Evolutionary conservation across 2,329 filamentous ascomycete genomes (phyloP), one percentile per base, ranked within the genome.

Genomic region (Coniochaeta sp.): DNA sequence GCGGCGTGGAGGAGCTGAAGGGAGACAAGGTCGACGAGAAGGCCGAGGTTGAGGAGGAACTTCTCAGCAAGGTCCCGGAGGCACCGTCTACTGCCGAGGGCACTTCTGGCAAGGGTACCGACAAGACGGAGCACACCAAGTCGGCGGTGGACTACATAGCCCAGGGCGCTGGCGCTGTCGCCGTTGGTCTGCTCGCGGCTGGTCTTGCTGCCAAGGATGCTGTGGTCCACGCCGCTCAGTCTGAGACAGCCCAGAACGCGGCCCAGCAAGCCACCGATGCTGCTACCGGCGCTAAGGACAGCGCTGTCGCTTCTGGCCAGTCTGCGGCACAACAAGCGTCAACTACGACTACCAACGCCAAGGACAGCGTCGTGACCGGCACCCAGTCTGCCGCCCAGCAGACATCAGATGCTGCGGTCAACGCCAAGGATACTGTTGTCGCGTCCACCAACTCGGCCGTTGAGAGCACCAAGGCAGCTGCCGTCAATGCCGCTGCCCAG

Each of bases 41-140:
- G 79, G 81, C 79, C 53, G 74, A 77, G 53, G 76, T 90, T 4
- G 87, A 91, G 71, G 72, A 81, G 35, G 86, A 90, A 70, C 76
- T 90, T 50, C 78, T 86, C 66, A 72, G 76, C 10, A 86, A 84
- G 69, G 81, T 90, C 10, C 75, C 81, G 28, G 75, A 82, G 62
- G 78, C 76, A 22, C 78, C 76, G 40, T 71, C 76, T 9, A 81
- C 81, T 9, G 76, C 81, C 0, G 79, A 81, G 59, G 80, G 78
- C 40, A 76, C 74, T 31, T 69, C 75, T 52, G 77, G 72, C 45
- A 66, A 75, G 57, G 75, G 72, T 35, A 77, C 78, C 42, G 72
- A 77, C 48, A 81, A 82, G 64, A 71, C 72, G 9, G 77, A 79
- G 62, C 66, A 67, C 27, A 64, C 67, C 35, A 67, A 71, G 53